phyloP scores from a whole-genome alignment of 495 filamentous ascomycete genomes.

The Aspergillus egyptiacus region DNA sequence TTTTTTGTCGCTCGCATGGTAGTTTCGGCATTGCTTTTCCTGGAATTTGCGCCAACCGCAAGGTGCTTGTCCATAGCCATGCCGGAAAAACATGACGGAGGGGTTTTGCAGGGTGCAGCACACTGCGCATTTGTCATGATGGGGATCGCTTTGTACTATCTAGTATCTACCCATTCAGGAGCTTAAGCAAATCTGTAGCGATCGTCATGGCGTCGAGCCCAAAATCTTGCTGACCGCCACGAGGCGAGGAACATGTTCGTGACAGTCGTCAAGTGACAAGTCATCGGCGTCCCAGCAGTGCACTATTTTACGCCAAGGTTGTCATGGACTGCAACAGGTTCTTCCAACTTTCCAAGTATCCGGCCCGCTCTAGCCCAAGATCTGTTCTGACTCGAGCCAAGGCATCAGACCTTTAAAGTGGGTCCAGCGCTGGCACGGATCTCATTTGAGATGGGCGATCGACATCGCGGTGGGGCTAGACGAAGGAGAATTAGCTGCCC shows the following conservation, averaged over 20 bases:
- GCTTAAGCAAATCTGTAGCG: background rate
- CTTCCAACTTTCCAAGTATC: background rate
- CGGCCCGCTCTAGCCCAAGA: background rate
- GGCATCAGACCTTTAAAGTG: background rate
- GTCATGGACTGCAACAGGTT: no score
- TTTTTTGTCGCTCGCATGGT: no score
- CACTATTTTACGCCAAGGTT: background rate
- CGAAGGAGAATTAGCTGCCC: constrained; percentile 3
- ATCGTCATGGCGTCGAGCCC: background rate
- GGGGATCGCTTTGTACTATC: background rate
- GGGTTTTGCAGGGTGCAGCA: no score
- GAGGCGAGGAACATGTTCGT: constrained; percentile 10
- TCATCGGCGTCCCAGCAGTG: background rate
- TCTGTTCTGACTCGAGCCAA: background rate
- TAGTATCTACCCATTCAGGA: no score
- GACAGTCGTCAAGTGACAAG: background rate
- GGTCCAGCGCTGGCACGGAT: background rate
- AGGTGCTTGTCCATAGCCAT: no score
- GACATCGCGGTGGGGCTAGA: background rate
- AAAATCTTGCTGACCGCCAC: constrained; percentile 7
- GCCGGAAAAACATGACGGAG: no score
- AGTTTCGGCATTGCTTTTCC: no score
- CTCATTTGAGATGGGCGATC: constrained; percentile 4
- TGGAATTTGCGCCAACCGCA: no score
- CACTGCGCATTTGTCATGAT: background rate